phyloP scores from a whole-genome alignment of 1,139 yeast species.

The Sugiyamaella castrensis region DNA sequence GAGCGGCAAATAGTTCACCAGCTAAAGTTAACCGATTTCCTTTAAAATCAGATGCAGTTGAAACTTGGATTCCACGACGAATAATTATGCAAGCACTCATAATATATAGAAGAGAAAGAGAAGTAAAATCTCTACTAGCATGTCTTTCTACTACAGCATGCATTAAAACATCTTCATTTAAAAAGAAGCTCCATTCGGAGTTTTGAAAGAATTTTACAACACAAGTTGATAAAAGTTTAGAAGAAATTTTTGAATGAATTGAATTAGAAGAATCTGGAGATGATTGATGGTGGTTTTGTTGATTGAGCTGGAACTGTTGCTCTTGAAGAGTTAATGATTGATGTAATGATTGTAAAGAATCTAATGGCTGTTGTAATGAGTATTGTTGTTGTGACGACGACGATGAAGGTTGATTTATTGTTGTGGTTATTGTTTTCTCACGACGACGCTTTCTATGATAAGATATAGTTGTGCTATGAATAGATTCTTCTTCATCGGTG shows the following conservation, averaged over 20 bases:
- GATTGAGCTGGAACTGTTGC: neutral
- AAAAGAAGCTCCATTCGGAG: conserved; percentile 13
- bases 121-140: neutral
- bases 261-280: conserved; percentile 1
- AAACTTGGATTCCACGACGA: conserved; percentile 8
- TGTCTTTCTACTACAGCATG: conserved; percentile 10
- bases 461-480: conserved; percentile 3
- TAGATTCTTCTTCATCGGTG: conserved; percentile 3
- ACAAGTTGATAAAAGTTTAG: conserved; percentile 12
- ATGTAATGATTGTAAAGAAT: no score
- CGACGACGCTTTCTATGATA: conserved; percentile 7
- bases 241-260: conserved; percentile 7
- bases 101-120: conserved; percentile 12
- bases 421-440: neutral
- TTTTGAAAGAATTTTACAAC: conserved; percentile 12
- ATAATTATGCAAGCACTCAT: conserved; percentile 11
- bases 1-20: conserved; percentile 10
- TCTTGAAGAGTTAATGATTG: neutral
- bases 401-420: neutral
- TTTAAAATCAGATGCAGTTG: conserved; percentile 2
- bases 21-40: conserved; percentile 10
- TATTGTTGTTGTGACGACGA: neutral
- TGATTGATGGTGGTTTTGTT: neutral
- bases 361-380: no score
- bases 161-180: conserved; percentile 12